Conservation (phyloP, 495 filamentous ascomycete genomes). For the Rhypophila decipiens region DNA sequence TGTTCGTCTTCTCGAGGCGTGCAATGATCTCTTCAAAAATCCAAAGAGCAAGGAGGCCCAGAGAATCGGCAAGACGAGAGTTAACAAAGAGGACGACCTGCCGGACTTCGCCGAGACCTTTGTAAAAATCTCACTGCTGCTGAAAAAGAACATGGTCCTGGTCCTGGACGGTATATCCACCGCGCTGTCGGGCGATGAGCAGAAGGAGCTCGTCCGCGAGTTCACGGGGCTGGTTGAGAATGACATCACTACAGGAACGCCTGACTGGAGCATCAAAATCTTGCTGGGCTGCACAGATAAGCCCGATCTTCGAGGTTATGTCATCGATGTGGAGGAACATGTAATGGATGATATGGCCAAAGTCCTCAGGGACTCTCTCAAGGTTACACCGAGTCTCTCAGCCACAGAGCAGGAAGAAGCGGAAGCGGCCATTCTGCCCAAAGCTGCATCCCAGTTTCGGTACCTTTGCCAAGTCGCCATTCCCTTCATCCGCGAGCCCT, state of each 20-base stretch:
- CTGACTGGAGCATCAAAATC: constrained; percentile 5
- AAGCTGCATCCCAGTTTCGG: constrained; percentile 13
- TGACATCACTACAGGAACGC: neutral
- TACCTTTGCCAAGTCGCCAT: constrained; percentile 16
- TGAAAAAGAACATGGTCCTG: constrained; percentile 14
- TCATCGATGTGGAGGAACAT: constrained; percentile 8
- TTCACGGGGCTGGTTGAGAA: constrained; percentile 2
- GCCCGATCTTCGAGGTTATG: neutral
- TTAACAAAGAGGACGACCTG: constrained; percentile 4
- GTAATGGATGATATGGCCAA: constrained; percentile 5
- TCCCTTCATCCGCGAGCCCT: constrained; percentile 18
- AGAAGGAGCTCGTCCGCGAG: constrained; percentile 10
- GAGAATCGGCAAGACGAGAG: neutral
- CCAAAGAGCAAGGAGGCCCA: constrained; percentile 5
- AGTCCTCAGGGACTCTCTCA: constrained; percentile 7
- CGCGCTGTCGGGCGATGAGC: constrained; percentile 10
- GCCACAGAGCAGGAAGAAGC: constrained; percentile 15
- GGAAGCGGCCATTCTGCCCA: constrained; percentile 9
- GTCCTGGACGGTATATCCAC: constrained; percentile 17
- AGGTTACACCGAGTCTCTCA: constrained; percentile 10
- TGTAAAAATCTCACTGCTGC: constrained; percentile 1
- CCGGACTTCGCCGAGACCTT: constrained; percentile 17
- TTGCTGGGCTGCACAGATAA: constrained; percentile 9
- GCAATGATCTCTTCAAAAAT: constrained; percentile 17
- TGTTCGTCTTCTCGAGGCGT: constrained; percentile 14